Base-by-base conservation (phyloP, 1,139 yeast species). In the Scheffersomyces titani region DNA sequence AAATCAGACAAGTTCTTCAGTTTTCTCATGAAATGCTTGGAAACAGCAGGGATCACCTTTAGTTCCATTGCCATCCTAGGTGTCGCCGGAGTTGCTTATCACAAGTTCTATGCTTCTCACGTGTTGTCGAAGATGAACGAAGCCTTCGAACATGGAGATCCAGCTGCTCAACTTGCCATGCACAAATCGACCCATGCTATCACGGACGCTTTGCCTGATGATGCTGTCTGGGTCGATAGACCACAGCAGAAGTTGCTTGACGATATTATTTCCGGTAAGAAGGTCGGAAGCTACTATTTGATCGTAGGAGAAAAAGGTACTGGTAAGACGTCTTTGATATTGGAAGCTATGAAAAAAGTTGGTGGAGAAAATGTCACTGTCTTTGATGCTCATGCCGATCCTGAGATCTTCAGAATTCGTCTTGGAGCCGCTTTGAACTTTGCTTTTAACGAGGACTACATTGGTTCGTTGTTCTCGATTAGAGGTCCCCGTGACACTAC, bases 401-500 rank as follows among this genome's bases (percentile, higher is more conserved):
- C 96, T 0, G 97, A 90, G 69, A 87, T 90, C 54, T 88, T 90
- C 68, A 77, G 97, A 59, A 83, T 90, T 21, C 74, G 97, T 53
- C 75, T 90, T 7, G 97, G 97, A 2, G 82, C 84, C 61, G 94
- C 96, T 0, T 75, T 90, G 52, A 86, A 89, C 61, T 90, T 87
- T 69, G 86, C 87, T 47, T 90, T 82, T 66, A 88, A 83, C 62
- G 97, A 90, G 66, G 97, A 90, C 69, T 90, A 90, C 67, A 86
- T 90, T 59, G 97, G 97, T 0, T 86, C 93, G 0, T 74, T 90
- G 56, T 90, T 90, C 63, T 87, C 92, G n/a, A 88, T 90, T 55
- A 75, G 91, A 49, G 97, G 97, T 0, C 97, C 96, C 6, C 78
- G 97, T 60, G 97, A 90, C 62, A 88, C 96, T 6, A 89, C 94